Evolutionary conservation across 2,329 filamentous ascomycete species (phyloP).

Genomic region (Pseudocercospora cruenta): DNA sequence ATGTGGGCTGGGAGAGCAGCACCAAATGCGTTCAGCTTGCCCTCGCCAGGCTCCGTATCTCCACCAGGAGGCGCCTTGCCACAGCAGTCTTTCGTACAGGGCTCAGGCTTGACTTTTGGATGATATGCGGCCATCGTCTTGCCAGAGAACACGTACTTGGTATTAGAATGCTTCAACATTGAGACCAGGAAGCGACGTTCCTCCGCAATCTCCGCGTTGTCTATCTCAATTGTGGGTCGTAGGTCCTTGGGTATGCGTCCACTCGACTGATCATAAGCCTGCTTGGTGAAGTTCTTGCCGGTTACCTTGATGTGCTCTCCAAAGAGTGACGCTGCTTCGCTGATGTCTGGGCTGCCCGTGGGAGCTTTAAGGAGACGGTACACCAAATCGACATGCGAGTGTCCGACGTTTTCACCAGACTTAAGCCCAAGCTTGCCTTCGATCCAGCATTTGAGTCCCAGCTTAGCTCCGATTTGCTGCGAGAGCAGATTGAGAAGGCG

Average conservation of each 20-base stretch:
- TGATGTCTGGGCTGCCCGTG: background rate
- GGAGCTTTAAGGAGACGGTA: background rate
- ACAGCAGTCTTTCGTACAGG: background rate
- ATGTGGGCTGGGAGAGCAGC: no score
- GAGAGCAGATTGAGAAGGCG: background rate
- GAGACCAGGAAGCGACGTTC: background rate
- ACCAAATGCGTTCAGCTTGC: no score
- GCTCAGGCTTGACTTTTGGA: background rate
- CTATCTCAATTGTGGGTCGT: background rate
- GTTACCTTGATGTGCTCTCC: background rate
- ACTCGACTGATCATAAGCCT: background rate
- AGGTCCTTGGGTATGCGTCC: background rate
- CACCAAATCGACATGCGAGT: background rate
- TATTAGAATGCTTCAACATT: background rate
- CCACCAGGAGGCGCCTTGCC: background rate
- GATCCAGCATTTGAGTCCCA: background rate
- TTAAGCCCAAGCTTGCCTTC: constrained; percentile 1
- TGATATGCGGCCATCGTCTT: background rate
- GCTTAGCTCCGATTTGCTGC: background rate
- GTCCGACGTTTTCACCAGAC: background rate
- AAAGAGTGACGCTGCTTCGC: background rate
- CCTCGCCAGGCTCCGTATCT: no score
- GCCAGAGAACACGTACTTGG: constrained; percentile 1
- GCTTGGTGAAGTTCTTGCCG: background rate
- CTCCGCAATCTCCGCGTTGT: background rate